Evolutionary conservation across 2,329 filamentous ascomycete genomes (phyloP).

Genomic region (Apiospora rasikravindrae): DNA sequence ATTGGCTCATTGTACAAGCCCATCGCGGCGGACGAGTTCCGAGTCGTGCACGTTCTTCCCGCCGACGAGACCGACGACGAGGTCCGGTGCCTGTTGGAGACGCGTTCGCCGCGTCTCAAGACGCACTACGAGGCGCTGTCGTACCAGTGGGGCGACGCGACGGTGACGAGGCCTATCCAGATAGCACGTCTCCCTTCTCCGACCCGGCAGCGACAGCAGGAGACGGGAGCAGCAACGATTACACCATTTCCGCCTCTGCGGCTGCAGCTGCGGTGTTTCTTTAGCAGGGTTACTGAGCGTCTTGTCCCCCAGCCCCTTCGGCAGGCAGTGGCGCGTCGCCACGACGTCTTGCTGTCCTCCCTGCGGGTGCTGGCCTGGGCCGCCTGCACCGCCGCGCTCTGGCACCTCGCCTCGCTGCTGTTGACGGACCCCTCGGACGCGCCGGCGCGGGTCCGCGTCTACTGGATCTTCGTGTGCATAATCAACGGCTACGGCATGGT

Average conservation of each 20-base stretch:
- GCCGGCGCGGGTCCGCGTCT: not conserved
- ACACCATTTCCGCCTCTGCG: not conserved
- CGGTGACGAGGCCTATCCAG: not conserved
- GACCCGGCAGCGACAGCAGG: not conserved
- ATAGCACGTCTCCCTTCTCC: not conserved
- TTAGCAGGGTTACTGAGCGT: not conserved
- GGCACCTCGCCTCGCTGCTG: not conserved
- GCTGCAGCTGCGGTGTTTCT: not conserved
- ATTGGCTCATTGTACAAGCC: not conserved
- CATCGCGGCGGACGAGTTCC: not conserved
- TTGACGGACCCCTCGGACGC: not conserved
- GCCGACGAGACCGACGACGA: not conserved
- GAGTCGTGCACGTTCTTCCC: not conserved
- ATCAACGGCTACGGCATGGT: not conserved
- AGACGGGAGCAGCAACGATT: not conserved
- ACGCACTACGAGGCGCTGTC: not conserved
- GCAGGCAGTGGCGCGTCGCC: not conserved
- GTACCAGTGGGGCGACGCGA: not conserved
- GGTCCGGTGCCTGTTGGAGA: not conserved
- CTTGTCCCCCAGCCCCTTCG: not conserved
- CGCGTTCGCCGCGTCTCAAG: not conserved
- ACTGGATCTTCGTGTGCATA: not conserved
- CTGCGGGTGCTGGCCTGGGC: not conserved
- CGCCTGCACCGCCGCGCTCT: not conserved
- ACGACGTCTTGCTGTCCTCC: not conserved